phyloP scores from a whole-genome alignment of 2,329 filamentous ascomycete genomes.

The Pseudofabraea citricarpa region DNA sequence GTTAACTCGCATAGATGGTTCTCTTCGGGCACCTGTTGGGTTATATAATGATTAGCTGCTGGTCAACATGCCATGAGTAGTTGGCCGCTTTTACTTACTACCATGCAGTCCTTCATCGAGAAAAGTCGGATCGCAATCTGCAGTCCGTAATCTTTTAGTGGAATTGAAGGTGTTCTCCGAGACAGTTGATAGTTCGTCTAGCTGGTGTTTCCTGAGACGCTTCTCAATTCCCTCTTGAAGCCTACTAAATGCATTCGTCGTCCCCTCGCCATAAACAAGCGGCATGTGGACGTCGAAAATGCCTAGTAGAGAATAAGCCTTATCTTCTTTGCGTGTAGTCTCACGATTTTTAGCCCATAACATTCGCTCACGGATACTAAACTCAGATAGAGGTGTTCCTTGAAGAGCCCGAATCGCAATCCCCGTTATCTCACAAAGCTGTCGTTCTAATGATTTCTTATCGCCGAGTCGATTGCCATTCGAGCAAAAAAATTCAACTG shows the following conservation, averaged over 20 bases:
- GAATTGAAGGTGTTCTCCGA: background rate
- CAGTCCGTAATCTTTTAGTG: background rate
- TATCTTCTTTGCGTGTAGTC: conserved; percentile 32
- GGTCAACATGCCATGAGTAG: too few species aligned
- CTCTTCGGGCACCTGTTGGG: too few species aligned
- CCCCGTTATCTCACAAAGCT: conserved; percentile 4
- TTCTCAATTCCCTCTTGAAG: conserved; percentile 29
- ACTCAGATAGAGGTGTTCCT: conserved; percentile 1
- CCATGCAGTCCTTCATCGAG: too few species aligned
- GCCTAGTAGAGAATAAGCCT: conserved; percentile 37
- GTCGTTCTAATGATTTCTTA: background rate
- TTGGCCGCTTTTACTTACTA: too few species aligned
- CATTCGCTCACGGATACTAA: conserved; percentile 16
- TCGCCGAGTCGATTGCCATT: background rate
- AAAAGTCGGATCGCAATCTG: too few species aligned
- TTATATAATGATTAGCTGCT: too few species aligned
- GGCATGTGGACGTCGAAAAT: conserved; percentile 39
- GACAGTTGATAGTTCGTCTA: background rate
- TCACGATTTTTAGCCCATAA: conserved; percentile 33
- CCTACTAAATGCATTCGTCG: conserved; percentile 23
- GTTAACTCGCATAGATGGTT: background rate
- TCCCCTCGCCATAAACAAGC: conserved; percentile 33
- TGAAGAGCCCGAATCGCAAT: conserved; percentile 1
- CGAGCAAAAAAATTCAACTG: background rate
- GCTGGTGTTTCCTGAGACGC: background rate